Conservation (phyloP, 352 stramenopile species). For the Globisporangium heterothallicum region DNA sequence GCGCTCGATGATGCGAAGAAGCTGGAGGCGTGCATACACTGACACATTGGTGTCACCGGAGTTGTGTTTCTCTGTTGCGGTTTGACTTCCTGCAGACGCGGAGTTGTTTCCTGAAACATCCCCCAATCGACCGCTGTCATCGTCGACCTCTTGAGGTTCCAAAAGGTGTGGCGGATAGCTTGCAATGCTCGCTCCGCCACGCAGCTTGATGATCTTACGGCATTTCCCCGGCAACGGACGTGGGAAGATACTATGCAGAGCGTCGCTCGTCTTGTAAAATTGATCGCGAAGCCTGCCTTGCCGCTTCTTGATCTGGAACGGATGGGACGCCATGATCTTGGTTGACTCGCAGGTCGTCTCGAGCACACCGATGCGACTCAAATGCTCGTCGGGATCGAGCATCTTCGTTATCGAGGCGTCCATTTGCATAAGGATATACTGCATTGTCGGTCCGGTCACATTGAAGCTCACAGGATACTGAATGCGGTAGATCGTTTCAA, state of each 20-base stretch:
- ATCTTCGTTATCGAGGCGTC: conserved; percentile 38
- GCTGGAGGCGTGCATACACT: conserved; percentile 17
- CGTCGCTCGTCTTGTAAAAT: conserved; percentile 58
- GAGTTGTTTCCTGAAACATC: too few species aligned
- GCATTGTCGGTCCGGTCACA: conserved; percentile 26
- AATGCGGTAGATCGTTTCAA: conserved; percentile 56
- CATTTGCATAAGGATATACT: conserved; percentile 34
- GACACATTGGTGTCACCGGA: conserved; percentile 6
- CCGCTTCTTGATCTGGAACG: conserved; percentile 40
- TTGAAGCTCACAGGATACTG: conserved; percentile 61
- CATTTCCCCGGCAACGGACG: conserved; percentile 39
- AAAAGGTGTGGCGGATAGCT: conserved; percentile 30
- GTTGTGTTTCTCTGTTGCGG: too few species aligned
- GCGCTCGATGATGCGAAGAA: conserved; percentile 24
- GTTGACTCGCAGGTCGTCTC: conserved; percentile 57
- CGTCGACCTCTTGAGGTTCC: not conserved
- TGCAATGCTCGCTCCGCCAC: conserved; percentile 38
- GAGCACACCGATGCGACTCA: conserved; percentile 47
- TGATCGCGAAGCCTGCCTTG: conserved; percentile 41
- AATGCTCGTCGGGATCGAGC: conserved; percentile 45
- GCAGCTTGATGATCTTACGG: conserved; percentile 45
- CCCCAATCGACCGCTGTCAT: not conserved
- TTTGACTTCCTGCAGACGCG: not conserved
- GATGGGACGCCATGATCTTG: conserved; percentile 30
- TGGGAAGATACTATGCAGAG: conserved; percentile 49